Evolutionary conservation across 192 early-diverging fungal genomes (phyloP), one percentile per base, ranked within the genome.

Genomic region (Backusella luteola): DNA sequence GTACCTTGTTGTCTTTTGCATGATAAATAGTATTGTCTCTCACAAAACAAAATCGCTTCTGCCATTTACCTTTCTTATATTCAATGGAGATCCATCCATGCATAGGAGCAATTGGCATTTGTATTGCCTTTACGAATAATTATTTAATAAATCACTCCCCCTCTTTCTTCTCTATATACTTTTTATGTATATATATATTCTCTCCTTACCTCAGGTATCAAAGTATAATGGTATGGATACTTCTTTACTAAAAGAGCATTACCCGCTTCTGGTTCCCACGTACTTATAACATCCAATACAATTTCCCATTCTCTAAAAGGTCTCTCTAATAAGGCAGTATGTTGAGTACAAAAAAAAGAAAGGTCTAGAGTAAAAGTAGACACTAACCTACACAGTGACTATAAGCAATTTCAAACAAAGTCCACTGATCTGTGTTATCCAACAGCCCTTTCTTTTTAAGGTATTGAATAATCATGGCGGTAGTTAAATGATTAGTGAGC

Each of bases 251-350:
- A 87, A 75, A 90, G 88, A 63, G 91, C 91, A 86, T 94, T 96
- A 74, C 85, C 85, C 73, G 90, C 87, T 75, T 85, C 87, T 59
- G 79, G 81, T 74, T 96, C 94, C 97, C 97, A 98, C n/a, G 91
- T 86, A 70, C 88, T 88, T 35, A 97, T 88, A 5, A 97, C 84
- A 71, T 91, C 90, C 70, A 93, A 89, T 6, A 98, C 86, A 15
- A 92, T 87, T 79, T 97, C 97, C 93, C 95, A 98, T 75, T 95
- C 93, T 34, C 94, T 88, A 38, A 98, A 74, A 34, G 96, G 95
- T 73, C 97, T 88, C 85, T 98, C 96, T 81, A 82, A 71, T 79
- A 29, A 69, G 59, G 8, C 34, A 36, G 44, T 11, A 5, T 26
- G 36, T 29, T 63, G 56, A 63, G 73, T 52, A 32, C 32, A 32